Conservation (phyloP, 768 basidiomycete genomes). For the Termitomyces sp. region DNA sequence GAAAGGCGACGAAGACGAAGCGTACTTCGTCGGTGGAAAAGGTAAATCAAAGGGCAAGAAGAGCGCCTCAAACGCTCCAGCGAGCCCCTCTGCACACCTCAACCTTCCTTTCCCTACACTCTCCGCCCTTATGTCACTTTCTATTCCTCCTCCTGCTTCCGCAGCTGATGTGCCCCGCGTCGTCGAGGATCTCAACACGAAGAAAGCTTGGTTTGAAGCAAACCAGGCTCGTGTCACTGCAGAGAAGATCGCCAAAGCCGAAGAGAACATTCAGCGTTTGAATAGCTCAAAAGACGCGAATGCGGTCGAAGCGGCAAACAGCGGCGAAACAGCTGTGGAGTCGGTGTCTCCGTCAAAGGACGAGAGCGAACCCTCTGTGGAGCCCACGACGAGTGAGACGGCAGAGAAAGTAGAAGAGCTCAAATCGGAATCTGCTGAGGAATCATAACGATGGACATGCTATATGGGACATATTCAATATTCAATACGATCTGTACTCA, state of each 20-base stretch:
- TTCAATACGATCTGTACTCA: constrained; percentile 6
- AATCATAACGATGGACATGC: constrained; percentile 9
- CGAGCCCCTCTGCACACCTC: constrained; percentile 35
- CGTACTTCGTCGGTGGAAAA: constrained; percentile 78
- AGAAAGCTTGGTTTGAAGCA: constrained; percentile 93
- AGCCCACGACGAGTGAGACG: constrained; percentile 35
- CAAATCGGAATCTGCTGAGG: constrained; percentile 25
- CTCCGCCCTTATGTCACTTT: constrained; percentile 79
- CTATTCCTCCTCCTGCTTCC: constrained; percentile 86
- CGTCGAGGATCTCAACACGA: constrained; percentile 86
- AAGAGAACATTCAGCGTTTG: constrained; percentile 68
- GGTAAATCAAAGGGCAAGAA: constrained; percentile 65
- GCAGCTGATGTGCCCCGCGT: constrained; percentile 75
- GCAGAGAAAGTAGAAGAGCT: constrained; percentile 38
- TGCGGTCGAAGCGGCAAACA: constrained; percentile 29
- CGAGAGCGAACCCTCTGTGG: constrained; percentile 22
- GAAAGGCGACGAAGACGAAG: constrained; percentile 83
- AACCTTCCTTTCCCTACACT: constrained; percentile 86
- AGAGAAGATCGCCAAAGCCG: constrained; percentile 78
- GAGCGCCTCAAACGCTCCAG: constrained; percentile 29
- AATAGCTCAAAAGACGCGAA: constrained; percentile 38
- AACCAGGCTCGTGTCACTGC: constrained; percentile 82
- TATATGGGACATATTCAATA: constrained; percentile 7
- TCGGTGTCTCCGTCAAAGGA: constrained; percentile 39
- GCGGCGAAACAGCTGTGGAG: constrained; percentile 41